Percentiles rank a stretch among this genome's conserved stretches.
Conservation (phyloP, 345 rosid genomes). For the Corymbia maculata region DNA sequence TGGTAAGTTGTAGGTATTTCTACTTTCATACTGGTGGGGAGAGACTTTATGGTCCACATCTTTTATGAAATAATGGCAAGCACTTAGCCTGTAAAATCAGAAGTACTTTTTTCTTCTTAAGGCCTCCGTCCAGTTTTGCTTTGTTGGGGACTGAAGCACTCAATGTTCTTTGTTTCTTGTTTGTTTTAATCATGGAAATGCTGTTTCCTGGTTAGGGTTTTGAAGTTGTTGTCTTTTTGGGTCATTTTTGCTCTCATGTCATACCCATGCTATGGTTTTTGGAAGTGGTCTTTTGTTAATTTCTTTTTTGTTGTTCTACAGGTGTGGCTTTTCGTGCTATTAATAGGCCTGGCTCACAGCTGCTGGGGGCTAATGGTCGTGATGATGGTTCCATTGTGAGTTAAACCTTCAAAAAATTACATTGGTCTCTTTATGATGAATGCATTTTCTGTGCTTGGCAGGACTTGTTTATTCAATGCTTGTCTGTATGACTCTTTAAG, state of each 20-base stretch:
- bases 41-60: neutral
- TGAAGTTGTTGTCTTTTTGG: neutral
- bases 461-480: neutral
- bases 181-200: neutral
- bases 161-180: neutral
- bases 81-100: neutral
- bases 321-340: conserved; percentile 72
- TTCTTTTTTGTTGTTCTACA: conserved; percentile 3
- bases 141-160: neutral
- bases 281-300: neutral
- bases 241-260: neutral
- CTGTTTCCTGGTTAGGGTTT: neutral
- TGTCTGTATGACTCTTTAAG: neutral
- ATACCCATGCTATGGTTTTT: neutral
- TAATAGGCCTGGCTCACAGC: conserved; percentile 84
- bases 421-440: neutral
- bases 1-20: conserved; percentile 41
- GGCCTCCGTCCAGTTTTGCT: neutral
- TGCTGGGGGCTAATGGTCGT: conserved; percentile 90
- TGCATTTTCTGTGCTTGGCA: neutral
- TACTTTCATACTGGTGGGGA: neutral
- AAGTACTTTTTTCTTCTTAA: neutral
- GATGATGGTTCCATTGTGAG: conserved; percentile 97
- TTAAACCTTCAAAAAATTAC: neutral
- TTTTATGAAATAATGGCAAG: neutral